Percentiles rank a stretch among this genome's conserved stretches.
Evolutionary conservation across 2,329 filamentous ascomycete species (phyloP).

Genomic region (Clonostachys solani): DNA sequence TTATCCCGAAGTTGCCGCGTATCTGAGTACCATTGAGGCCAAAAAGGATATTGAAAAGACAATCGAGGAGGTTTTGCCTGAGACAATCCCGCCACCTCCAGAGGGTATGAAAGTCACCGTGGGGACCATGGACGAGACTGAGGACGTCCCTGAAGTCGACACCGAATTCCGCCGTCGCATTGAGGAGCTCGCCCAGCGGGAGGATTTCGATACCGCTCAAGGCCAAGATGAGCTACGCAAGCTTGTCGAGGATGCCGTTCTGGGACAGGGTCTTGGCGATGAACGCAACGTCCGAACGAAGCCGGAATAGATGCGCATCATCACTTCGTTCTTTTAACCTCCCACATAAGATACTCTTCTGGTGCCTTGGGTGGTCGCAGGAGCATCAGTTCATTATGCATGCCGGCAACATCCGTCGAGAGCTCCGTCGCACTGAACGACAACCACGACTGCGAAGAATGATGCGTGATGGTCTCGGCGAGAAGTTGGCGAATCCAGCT

Average conservation of each 20-base stretch:
- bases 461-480: constrained; percentile 34
- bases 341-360: constrained; percentile 58
- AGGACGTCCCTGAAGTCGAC: constrained; percentile 64
- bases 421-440: constrained; percentile 49
- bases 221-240: constrained; percentile 76
- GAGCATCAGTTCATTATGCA: constrained; percentile 46
- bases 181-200: constrained; percentile 78
- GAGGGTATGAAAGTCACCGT: constrained; percentile 75
- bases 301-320: constrained; percentile 35
- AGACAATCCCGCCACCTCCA: constrained; percentile 60
- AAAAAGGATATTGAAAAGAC: constrained; percentile 19
- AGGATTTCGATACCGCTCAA: constrained; percentile 77
- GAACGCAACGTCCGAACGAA: constrained; percentile 62
- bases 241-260: constrained; percentile 76
- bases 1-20: constrained; percentile 70
- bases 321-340: constrained; percentile 43
- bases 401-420: constrained; percentile 34
- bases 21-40: constrained; percentile 44
- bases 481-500: constrained; percentile 46
- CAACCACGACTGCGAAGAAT: constrained; percentile 49
- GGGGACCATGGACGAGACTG: constrained; percentile 63
- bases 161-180: constrained; percentile 82
- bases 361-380: constrained; percentile 43
- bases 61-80: constrained; percentile 17
- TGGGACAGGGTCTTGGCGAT: constrained; percentile 58